Evolutionary conservation across 2,329 filamentous ascomycete genomes (phyloP), one percentile per base, ranked within the genome.

Genomic region (Cladosporium sp.): DNA sequence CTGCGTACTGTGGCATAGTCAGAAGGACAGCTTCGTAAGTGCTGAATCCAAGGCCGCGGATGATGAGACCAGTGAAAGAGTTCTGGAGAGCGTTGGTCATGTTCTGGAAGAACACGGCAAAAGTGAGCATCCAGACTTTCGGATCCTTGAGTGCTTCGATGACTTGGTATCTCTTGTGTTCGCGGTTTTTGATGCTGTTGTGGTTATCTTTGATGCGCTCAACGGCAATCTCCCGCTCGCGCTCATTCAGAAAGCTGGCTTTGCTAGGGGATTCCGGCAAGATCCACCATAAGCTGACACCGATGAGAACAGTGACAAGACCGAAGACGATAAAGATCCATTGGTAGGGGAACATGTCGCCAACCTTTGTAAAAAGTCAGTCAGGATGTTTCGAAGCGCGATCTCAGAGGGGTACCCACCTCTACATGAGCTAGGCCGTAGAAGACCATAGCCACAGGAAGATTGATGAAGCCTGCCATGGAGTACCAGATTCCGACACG

Each of bases 401-500:
- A n/a, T n/a, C n/a, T n/a, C n/a, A n/a, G n/a, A 43, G 79, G 65
- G 1, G 65, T 50, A 6, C 32, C 41, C 22, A 64, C 58, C 1
- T 54, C 43, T 32, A 58, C 58, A 45, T 82, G 77, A 1, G 77
- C 78, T 13, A 84, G 65, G 0, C 79, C 81, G 51, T 75, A 83
- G 0, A 80, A 80, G 12, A 82, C 60, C 0, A 74, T 71, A 0
- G 78, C 78, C 0, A 80, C 81, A 11, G 81, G 50, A 36, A 84
- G 80, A 5, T 75, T 82, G 0, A 79, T 78, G 0, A 76, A 52
- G 0, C 81, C 80, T 45, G 80, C 85, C 0, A 80, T 83, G 3
- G 79, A 73, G 56, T 86, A 86, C 83, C 83, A 87, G n/a, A 77
- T 27, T 27, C 22, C 22, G 22, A 85, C 76, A 0, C 84, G 74